Evolutionary conservation across 441 rosid genomes (phyloP).

Genomic region (Eutrema salsugineum): DNA sequence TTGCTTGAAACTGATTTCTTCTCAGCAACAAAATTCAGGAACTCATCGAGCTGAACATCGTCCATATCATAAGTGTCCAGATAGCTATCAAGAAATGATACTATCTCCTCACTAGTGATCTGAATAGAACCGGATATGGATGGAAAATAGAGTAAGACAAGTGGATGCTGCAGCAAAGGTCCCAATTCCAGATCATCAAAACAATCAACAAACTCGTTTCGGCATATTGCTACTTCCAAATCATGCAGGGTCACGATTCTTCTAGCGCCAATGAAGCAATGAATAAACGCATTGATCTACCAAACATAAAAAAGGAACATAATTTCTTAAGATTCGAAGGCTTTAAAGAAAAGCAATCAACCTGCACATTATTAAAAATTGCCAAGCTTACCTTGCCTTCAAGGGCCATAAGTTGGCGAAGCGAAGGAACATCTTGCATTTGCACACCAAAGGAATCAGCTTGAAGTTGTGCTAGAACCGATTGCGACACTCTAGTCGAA

Average conservation of each 20-base stretch:
- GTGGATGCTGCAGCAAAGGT: constrained; percentile 69
- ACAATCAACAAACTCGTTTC: constrained; percentile 61
- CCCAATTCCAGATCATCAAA: constrained; percentile 83
- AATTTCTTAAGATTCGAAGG: not conserved
- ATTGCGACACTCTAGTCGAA: constrained; percentile 57
- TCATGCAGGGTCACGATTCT: constrained; percentile 75
- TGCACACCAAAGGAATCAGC: constrained; percentile 62
- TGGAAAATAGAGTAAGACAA: constrained; percentile 66
- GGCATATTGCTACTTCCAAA: constrained; percentile 75
- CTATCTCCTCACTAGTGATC: constrained; percentile 64
- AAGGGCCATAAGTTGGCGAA: constrained; percentile 50
- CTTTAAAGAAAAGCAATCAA: not conserved
- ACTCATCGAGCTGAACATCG: constrained; percentile 51
- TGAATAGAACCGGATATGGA: constrained; percentile 37
- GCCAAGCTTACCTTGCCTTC: constrained; percentile 64
- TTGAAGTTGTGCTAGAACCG: constrained; percentile 39
- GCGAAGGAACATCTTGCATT: constrained; percentile 71
- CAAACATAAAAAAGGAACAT: not conserved
- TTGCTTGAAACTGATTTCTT: constrained; percentile 49
- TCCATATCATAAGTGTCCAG: constrained; percentile 32
- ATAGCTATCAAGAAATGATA: constrained; percentile 53
- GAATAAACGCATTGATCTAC: constrained; percentile 88
- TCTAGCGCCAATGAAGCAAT: constrained; percentile 83
- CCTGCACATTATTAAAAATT: not conserved
- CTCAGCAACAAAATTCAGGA: constrained; percentile 64